These are phyloP conservation scores for Aquilaria malaccensis DNA, from an alignment of 345 rosid genomes.

Conservation along the genomic window DNA sequence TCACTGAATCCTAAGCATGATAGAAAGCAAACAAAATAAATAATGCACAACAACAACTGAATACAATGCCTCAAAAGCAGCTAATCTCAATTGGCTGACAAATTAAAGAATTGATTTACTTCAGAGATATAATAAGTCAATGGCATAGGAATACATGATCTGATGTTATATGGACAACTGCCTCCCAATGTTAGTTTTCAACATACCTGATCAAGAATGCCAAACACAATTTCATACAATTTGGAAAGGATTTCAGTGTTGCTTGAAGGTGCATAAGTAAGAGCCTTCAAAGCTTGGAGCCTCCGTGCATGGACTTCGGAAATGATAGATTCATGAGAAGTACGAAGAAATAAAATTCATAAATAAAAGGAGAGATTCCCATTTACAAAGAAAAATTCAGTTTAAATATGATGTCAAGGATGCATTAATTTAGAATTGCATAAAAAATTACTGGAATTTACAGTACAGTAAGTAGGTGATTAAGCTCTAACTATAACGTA, in stretches of 20 bases:
- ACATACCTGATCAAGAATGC: slow-evolving; percentile 91
- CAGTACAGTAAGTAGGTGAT: not conserved
- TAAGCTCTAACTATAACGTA: not conserved
- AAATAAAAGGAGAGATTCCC: not conserved
- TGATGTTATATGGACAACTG: too few relatives aligned
- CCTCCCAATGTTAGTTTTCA: not conserved
- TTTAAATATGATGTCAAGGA: not conserved
- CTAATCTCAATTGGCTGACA: not conserved
- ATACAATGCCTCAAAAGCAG: too few relatives aligned
- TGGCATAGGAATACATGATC: too few relatives aligned
- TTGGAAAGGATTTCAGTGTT: slow-evolving; percentile 68
- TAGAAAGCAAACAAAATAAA: not conserved
- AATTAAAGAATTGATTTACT: too few relatives aligned
- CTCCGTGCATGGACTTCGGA: slow-evolving; percentile 90
- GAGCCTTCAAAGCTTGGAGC: slow-evolving; percentile 97
- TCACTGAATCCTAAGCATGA: too few relatives aligned
- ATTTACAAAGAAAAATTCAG: slow-evolving; percentile 3
- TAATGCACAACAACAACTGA: too few relatives aligned
- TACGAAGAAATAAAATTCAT: slow-evolving; percentile 13
- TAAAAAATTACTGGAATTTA: not conserved
- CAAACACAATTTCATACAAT: slow-evolving; percentile 88
- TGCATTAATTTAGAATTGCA: not conserved
- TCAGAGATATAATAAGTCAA: too few relatives aligned
- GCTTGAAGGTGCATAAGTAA: slow-evolving; percentile 83
- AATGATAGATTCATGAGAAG: slow-evolving; percentile 16